phyloP scores from a whole-genome alignment of 768 basidiomycete species.

The Clavulina sp. region DNA sequence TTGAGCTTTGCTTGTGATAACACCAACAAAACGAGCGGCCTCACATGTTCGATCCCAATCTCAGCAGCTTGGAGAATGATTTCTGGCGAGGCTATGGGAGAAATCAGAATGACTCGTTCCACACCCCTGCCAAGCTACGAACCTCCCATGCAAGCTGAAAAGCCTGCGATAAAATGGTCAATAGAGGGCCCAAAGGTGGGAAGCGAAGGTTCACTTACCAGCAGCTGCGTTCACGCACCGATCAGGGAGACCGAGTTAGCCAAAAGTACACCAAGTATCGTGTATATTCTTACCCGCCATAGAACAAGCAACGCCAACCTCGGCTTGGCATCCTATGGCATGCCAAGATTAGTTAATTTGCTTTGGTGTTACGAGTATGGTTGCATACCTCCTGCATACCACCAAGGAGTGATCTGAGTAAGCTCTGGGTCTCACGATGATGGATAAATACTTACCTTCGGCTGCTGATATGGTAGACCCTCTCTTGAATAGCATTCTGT shows the following conservation, averaged over 20 bases:
- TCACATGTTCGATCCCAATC: slow-evolving; percentile 11
- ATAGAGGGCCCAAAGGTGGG: not conserved
- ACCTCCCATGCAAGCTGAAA: slow-evolving; percentile 90
- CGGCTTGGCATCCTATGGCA: slow-evolving; percentile 51
- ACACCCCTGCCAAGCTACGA: slow-evolving; percentile 13
- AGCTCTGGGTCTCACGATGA: not conserved
- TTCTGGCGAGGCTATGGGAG: slow-evolving; percentile 52
- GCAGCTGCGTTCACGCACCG: too few relatives aligned
- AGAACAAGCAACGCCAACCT: slow-evolving; percentile 93
- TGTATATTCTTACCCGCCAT: slow-evolving; percentile 54
- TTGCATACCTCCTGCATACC: too few relatives aligned
- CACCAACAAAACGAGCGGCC: not conserved
- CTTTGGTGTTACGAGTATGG: not conserved
- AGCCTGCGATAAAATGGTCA: slow-evolving; percentile 30
- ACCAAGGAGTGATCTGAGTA: too few relatives aligned
- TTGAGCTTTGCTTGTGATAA: not conserved
- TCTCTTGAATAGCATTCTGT: slow-evolving; percentile 84
- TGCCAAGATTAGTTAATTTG: not conserved
- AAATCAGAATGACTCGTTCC: slow-evolving; percentile 3
- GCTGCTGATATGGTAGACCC: slow-evolving; percentile 95
- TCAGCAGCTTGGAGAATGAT: slow-evolving; percentile 44
- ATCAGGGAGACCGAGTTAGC: too few relatives aligned
- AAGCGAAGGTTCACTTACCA: not conserved
- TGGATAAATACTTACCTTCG: slow-evolving; percentile 70
- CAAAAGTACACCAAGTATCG: not conserved